Percentiles rank a stretch among this genome's conserved stretches.
phyloP scores from a whole-genome alignment of 225 moss, liverwort and hornwort genomes.

The Sphagnum contortum region DNA sequence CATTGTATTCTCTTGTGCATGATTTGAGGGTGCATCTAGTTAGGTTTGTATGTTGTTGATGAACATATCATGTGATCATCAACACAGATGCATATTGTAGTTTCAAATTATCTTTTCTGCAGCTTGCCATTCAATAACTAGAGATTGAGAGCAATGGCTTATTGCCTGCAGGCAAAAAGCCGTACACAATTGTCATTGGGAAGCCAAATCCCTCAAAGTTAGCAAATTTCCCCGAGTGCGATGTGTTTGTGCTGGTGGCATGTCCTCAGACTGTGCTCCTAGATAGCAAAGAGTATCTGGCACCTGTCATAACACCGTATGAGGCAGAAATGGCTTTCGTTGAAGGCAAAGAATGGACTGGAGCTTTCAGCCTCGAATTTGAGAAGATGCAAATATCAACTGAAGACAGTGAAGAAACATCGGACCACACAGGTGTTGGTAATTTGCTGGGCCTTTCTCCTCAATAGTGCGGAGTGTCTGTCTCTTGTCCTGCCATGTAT shows the following conservation, averaged over 20 bases:
- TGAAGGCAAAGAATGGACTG: constrained; percentile 86
- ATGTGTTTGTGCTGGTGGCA: constrained; percentile 88
- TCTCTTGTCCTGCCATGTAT: no score
- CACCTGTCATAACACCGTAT: constrained; percentile 85
- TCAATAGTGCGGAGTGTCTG: no score
- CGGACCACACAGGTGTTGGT: not conserved
- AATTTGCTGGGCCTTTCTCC: no score
- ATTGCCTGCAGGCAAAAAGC: constrained; percentile 51
- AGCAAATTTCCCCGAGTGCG: constrained; percentile 98
- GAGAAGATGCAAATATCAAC: constrained; percentile 18
- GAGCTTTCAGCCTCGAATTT: constrained; percentile 66
- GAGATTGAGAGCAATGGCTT: no score
- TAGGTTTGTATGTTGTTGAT: no score
- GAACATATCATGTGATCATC: no score
- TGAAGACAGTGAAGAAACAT: constrained; percentile 2
- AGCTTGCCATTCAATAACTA: no score
- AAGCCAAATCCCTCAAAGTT: constrained; percentile 95
- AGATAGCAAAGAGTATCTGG: constrained; percentile 86
- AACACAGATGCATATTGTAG: no score
- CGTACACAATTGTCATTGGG: constrained; percentile 92
- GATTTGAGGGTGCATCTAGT: no score
- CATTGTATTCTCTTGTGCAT: constrained; percentile 1
- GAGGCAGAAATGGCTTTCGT: constrained; percentile 91
- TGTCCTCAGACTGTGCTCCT: constrained; percentile 83
- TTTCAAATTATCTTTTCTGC: no score